Conservation (phyloP, 2,329 filamentous ascomycete species). For the Epichloe uncinata region DNA sequence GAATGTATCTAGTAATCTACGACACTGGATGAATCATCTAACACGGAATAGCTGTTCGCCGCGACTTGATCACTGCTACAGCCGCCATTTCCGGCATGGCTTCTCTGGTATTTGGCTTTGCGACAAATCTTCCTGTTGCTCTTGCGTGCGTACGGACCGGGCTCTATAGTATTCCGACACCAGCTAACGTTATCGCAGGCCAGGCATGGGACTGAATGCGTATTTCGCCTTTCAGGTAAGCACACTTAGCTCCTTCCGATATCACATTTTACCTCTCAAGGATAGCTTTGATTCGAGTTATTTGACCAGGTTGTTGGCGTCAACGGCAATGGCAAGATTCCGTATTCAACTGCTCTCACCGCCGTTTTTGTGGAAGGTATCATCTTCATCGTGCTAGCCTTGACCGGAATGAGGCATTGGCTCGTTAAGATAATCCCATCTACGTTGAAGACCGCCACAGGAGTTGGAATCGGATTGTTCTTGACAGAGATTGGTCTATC, state of each 20-base stretch:
- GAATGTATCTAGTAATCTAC: too few species aligned
- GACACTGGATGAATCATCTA: background rate
- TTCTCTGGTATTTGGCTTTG: conserved; percentile 63
- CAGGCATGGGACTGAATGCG: conserved; percentile 54
- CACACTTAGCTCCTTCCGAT: background rate
- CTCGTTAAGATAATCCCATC: conserved; percentile 51
- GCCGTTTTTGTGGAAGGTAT: conserved; percentile 53
- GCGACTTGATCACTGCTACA: conserved; percentile 71
- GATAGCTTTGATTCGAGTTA: background rate
- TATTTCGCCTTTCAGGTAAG: conserved; percentile 49
- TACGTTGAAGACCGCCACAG: conserved; percentile 52
- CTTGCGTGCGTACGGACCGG: conserved; percentile 18
- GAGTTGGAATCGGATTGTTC: conserved; percentile 52
- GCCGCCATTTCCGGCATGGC: conserved; percentile 66
- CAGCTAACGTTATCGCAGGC: conserved; percentile 26
- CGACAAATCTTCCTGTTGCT: conserved; percentile 60
- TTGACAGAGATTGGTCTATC: conserved; percentile 54
- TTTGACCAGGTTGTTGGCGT: conserved; percentile 39
- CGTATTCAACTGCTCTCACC: conserved; percentile 47
- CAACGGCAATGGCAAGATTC: conserved; percentile 41
- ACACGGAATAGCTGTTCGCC: conserved; percentile 40
- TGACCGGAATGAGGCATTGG: conserved; percentile 62
- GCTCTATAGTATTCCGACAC: background rate
- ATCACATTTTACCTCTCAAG: background rate
- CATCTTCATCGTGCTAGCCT: conserved; percentile 48